Evolutionary conservation across 441 rosid genomes (phyloP).

Genomic region (Heliophila coronopifolia): DNA sequence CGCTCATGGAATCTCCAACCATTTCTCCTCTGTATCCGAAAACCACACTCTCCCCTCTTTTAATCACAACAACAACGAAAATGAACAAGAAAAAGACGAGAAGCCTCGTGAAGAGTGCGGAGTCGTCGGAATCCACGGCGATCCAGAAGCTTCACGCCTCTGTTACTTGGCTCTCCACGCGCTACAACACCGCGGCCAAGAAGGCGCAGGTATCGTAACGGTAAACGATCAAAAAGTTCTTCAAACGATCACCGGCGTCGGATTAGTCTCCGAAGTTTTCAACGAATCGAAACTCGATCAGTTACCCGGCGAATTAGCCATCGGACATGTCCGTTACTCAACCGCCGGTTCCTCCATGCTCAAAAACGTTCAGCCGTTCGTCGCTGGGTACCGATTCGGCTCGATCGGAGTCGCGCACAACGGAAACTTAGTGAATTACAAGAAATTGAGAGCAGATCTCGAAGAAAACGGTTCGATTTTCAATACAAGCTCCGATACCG

Average conservation of each 20-base stretch:
- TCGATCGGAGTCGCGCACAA: slow-evolving; percentile 7
- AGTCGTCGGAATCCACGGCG: slow-evolving; percentile 83
- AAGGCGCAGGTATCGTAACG: slow-evolving; percentile 94
- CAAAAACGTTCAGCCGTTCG: slow-evolving; percentile 11
- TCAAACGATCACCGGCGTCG: slow-evolving; percentile 87
- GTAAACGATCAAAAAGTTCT: slow-evolving; percentile 54
- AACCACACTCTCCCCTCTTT: slow-evolving; percentile 29
- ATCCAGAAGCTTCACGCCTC: slow-evolving; percentile 83
- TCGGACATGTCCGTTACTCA: slow-evolving; percentile 15
- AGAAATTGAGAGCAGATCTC: slow-evolving; percentile 3
- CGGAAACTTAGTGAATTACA: slow-evolving; percentile 13
- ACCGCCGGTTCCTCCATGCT: slow-evolving; percentile 7
- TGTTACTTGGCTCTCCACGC: slow-evolving; percentile 89
- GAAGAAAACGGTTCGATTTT: slow-evolving; percentile 14
- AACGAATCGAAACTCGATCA: slow-evolving; percentile 6
- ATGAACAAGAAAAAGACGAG: no score
- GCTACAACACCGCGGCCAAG: slow-evolving; percentile 92
- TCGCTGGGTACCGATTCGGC: neutral
- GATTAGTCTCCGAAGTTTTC: slow-evolving; percentile 36
- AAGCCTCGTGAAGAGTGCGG: slow-evolving; percentile 96
- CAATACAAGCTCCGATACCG: slow-evolving; percentile 32
- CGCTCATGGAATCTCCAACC: slow-evolving; percentile 33
- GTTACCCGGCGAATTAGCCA: neutral
- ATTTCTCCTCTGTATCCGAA: slow-evolving; percentile 15
- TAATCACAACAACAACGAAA: slow-evolving; percentile 29